Evolutionary conservation across 495 filamentous ascomycete genomes (phyloP).

Genomic region (Lasiosphaeria hispida): DNA sequence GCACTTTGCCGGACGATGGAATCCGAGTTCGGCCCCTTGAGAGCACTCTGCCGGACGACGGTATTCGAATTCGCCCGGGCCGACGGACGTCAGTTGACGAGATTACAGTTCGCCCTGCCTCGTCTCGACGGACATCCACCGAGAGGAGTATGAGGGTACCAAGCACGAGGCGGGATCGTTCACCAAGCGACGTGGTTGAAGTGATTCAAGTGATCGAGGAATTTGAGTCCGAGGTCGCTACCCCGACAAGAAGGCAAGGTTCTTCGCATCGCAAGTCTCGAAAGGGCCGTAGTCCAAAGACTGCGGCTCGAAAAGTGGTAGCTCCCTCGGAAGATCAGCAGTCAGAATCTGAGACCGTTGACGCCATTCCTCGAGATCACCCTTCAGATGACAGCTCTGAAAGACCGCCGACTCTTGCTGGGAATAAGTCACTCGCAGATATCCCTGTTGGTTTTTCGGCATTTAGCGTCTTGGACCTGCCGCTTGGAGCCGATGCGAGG

Average conservation of each 20-base stretch:
- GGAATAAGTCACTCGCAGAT: constrained; percentile 48
- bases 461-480: constrained; percentile 55
- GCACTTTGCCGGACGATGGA: constrained; percentile 9
- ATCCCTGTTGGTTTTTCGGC: constrained; percentile 58
- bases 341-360: constrained; percentile 1
- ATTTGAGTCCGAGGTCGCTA: constrained; percentile 28
- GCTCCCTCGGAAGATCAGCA: constrained; percentile 21
- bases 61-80: constrained; percentile 32
- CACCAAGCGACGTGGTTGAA: constrained; percentile 53
- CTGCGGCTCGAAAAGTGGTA: constrained; percentile 20
- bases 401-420: constrained; percentile 40
- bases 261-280: constrained; percentile 9
- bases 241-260: constrained; percentile 25
- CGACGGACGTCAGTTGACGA: constrained; percentile 27
- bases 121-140: constrained; percentile 31
- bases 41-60: constrained; percentile 9
- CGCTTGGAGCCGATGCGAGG: constrained; percentile 42
- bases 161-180: constrained; percentile 28
- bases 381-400: constrained; percentile 28
- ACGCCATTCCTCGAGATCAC: no score
- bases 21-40: constrained; percentile 27
- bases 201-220: constrained; percentile 45
- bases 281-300: constrained; percentile 21
- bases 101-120: constrained; percentile 25
- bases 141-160: constrained; percentile 14